Evolutionary conservation across 116 monocot genomes (phyloP), one percentile per base, ranked within the genome.

Genomic region (Posidonia oceanica): DNA sequence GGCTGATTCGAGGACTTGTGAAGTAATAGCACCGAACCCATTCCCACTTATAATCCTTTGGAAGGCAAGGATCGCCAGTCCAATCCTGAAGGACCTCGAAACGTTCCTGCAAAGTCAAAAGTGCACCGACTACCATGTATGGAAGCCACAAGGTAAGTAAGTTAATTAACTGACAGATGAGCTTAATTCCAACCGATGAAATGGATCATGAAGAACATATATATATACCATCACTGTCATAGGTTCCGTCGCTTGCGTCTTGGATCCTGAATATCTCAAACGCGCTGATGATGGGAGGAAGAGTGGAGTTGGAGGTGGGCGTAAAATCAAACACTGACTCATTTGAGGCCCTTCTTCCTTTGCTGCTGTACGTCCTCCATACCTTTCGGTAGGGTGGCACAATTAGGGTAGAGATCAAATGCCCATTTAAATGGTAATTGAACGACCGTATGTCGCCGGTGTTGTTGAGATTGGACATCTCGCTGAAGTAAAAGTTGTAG

Each of bases 231-330:
- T 66, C 71, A 2, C 36, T 36, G 3, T 38, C 63, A 14, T 22
- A 5, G 7, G 73, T 72, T 14, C 64, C 76, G 10, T 63, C 60
- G 2, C 36, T 20, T 1, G 36, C 10, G 5, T 18, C 14, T 0
- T 60, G 13, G 7, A 80, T 53, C 3, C 4, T 1, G 61, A 63
- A 81, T 1, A 69, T 39, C 68, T 84, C 84, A 74, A 75, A 61
- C 13, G 72, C 84, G 60, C 66, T 78, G 59, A 84, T 66, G 21
- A 80, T 55, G 0, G 84, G 78, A 11, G 81, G 84, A 14, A 84
- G 75, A 3, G 80, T 81, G 5, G 78, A 56, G 39, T 61, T 69
- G 1, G 14, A 0, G 0, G 69, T 70, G 4, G 75, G 3, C 59
- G n/a, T 18, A 20, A 84, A n/a, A 3, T 13, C 11, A 12, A 84